Evolutionary conservation across 2,329 filamentous ascomycete species (phyloP), one percentile per base, ranked within the genome.

Genomic region (Pestalotiopsis sp.): DNA sequence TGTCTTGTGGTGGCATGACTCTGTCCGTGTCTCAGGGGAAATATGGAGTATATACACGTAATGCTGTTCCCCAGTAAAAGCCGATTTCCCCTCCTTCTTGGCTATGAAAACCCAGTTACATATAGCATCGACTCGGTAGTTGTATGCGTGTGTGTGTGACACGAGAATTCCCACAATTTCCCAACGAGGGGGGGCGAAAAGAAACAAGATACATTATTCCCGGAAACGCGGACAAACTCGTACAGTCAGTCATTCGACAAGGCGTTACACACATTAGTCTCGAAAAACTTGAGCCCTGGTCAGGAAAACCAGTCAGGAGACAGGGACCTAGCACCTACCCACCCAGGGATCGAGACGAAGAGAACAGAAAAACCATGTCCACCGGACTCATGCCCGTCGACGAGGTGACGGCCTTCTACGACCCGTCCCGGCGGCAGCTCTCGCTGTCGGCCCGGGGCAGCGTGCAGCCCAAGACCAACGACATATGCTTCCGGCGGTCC

Each of bases 301-400:
- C 1, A 6, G 7, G 31, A 31, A 31, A 36, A 36, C 31, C 31
- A 36, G 41, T 1, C 12, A 2, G 13, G 2, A 45, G 17, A 45
- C 41, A 17, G 4, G 41, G 11, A 14, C 12, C 39, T 17, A 17
- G 13, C 3, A 17, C 13, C 5, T 45, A 45, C 41, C 41, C 3
- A 45, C 2, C 13, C 17, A 17, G 41, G 20, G 20, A 23, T 23
- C 20, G 20, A 45, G 17, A 45, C 17, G 17, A 45, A 45, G 5
- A 4, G 5, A 4, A 13, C 41, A 45, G 13, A 17, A 45, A 45
- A 45, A 59, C 56, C 13, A 59, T 59, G 56, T 59, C 56, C n/a
- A 59, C 56, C 56, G 56, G 56, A 59, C 56, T 59, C n/a, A 31
- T 59, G 56, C 56, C 56, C 9, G 56, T 31, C 27, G 56, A 59